phyloP scores from a whole-genome alignment of 2,329 filamentous ascomycete species.

The Arthrobotrys iridis region DNA sequence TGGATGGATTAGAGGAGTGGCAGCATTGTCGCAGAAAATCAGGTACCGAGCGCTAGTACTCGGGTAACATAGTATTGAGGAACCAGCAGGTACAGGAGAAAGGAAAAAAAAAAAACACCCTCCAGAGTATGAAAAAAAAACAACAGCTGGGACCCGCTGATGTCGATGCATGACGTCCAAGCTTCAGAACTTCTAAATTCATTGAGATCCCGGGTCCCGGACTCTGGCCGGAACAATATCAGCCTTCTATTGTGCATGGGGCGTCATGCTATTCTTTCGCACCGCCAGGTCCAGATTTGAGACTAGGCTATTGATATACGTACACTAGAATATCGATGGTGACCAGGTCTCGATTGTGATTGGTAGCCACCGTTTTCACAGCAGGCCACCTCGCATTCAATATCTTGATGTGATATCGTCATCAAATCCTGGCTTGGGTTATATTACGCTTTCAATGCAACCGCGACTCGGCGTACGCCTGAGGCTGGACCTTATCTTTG shows the following conservation, averaged over 20 bases:
- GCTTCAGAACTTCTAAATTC: neutral
- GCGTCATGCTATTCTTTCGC: neutral
- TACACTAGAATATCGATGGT: neutral
- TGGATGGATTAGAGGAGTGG: constrained; percentile 33
- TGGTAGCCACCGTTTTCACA: too few relatives aligned
- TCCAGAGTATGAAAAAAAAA: constrained; percentile 24
- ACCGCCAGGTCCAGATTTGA: too few relatives aligned
- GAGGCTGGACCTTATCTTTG: too few relatives aligned
- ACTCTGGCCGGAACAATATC: neutral
- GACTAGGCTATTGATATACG: too few relatives aligned
- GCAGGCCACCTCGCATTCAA: too few relatives aligned
- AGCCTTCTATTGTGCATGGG: neutral
- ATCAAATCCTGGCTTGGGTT: too few relatives aligned
- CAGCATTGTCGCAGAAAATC: constrained; percentile 36
- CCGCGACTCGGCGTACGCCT: too few relatives aligned
- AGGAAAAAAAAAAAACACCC: constrained; percentile 3
- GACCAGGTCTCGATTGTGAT: neutral
- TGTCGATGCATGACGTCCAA: constrained; percentile 48
- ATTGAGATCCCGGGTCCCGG: neutral
- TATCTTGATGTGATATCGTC: too few relatives aligned
- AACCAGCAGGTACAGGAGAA: constrained; percentile 6
- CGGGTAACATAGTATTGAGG: neutral
- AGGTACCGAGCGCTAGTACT: constrained; percentile 23
- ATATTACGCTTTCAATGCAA: too few relatives aligned
- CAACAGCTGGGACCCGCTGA: constrained; percentile 22